Conservation (phyloP, 108 stramenopile genomes). For the Nitzschia palea region DNA sequence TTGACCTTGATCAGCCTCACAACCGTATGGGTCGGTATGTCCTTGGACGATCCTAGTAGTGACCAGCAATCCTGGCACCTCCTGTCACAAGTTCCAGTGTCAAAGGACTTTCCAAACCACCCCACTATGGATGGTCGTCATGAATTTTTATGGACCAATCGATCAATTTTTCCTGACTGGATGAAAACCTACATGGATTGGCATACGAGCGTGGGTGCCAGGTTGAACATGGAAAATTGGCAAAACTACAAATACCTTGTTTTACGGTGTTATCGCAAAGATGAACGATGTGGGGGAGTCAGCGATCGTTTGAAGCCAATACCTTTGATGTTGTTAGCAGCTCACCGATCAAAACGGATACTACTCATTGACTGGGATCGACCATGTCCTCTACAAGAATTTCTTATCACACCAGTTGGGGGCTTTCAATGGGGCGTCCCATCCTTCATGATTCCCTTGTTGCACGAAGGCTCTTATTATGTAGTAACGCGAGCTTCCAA, state of each 20-base stretch:
- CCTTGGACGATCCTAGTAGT: not conserved
- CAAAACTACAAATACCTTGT: slow-evolving; percentile 24
- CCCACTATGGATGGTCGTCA: not conserved
- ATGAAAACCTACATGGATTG: slow-evolving; percentile 42
- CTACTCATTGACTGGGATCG: slow-evolving; percentile 41
- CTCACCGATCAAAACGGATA: slow-evolving; percentile 27
- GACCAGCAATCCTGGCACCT: not conserved
- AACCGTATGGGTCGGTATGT: not conserved
- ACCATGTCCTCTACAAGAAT: slow-evolving; percentile 39
- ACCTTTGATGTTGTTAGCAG: slow-evolving; percentile 26
- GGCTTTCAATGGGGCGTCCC: slow-evolving; percentile 29
- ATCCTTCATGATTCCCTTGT: not conserved
- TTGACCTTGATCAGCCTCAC: not conserved
- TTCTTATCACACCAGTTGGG: slow-evolving; percentile 30
- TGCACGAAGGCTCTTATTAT: not conserved
- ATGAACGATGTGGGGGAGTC: slow-evolving; percentile 36
- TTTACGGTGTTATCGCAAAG: slow-evolving; percentile 23
- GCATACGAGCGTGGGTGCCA: slow-evolving; percentile 11
- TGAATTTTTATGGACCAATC: slow-evolving; percentile 2
- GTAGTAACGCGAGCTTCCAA: not conserved
- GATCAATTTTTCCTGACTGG: slow-evolving; percentile 30
- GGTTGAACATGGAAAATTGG: slow-evolving; percentile 9
- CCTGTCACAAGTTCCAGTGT: not conserved
- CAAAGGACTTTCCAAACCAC: not conserved
- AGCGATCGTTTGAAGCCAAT: slow-evolving; percentile 39